Percentiles rank a stretch among this genome's conserved stretches.
These are phyloP conservation scores for Polyporus arcularius DNA, from an alignment of 768 basidiomycete species.

Conservation along the genomic window DNA sequence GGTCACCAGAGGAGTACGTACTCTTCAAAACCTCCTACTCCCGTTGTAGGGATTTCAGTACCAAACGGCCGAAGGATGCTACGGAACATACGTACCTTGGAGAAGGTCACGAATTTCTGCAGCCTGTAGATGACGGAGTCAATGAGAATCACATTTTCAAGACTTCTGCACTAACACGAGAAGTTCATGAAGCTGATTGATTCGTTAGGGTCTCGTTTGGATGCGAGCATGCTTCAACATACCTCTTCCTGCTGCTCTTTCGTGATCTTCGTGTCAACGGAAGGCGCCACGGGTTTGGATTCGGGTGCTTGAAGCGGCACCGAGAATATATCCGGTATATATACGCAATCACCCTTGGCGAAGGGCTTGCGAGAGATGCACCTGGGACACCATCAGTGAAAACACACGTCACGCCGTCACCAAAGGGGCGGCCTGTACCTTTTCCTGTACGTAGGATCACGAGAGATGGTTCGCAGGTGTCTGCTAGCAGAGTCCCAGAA, in stretches of 20 bases:
- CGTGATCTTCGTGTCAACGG: conserved; percentile 35
- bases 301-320: conserved; percentile 25
- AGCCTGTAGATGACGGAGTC: conserved; percentile 16
- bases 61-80: no score
- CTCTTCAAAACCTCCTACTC: conserved; percentile 36
- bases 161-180: conserved; percentile 43
- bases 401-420: background rate
- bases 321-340: conserved; percentile 53
- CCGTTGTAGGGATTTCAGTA: no score
- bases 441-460: conserved; percentile 51
- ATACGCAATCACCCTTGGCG: conserved; percentile 31
- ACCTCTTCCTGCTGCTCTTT: conserved; percentile 51
- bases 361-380: conserved; percentile 45
- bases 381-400: conserved; percentile 27
- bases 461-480: conserved; percentile 35
- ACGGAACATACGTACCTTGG: conserved; percentile 23
- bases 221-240: background rate
- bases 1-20: conserved; percentile 10
- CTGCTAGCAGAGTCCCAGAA: conserved; percentile 49
- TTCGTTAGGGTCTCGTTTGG: background rate
- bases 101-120: conserved; percentile 33
- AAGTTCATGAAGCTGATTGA: conserved; percentile 52
- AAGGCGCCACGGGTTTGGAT: conserved; percentile 5
- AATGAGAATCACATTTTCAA: no score
- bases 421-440: conserved; percentile 35